Evolutionary conservation across 129 eudicot species (phyloP).

Genomic region (Arctium lappa): DNA sequence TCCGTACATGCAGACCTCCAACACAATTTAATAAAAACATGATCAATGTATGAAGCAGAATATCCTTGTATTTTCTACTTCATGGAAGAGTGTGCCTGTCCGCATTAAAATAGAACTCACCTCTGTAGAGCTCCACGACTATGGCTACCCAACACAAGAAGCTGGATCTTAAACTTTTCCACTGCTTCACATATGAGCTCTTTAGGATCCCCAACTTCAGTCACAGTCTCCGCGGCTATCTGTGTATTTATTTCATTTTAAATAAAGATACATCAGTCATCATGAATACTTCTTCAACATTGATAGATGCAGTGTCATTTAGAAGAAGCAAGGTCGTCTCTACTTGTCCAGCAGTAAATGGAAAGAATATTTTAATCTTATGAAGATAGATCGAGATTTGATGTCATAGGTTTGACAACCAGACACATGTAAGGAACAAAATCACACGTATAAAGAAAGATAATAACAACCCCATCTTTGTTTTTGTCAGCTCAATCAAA

Average conservation of each 20-base stretch:
- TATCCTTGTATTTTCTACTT: not conserved
- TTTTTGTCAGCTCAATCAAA: not conserved
- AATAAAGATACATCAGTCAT: not conserved
- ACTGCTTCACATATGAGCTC: slow-evolving; percentile 58
- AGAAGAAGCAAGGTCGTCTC: not conserved
- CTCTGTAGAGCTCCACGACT: slow-evolving; percentile 55
- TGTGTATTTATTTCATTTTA: slow-evolving; percentile 6
- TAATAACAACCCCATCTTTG: not conserved
- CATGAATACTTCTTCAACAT: not conserved
- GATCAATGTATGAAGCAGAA: not conserved
- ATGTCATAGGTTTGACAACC: not conserved
- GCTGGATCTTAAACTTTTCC: slow-evolving; percentile 39
- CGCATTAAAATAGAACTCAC: slow-evolving; percentile 9
- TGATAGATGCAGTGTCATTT: not conserved
- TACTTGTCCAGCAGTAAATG: not conserved
- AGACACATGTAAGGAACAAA: not conserved
- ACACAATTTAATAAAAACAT: no score
- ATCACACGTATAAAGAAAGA: not conserved
- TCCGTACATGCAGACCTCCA: not conserved
- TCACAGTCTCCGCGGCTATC: slow-evolving; percentile 50
- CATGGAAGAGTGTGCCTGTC: not conserved
- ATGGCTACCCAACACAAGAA: slow-evolving; percentile 70
- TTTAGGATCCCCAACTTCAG: slow-evolving; percentile 62
- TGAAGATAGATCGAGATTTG: not conserved
- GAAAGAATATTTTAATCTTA: not conserved